phyloP scores from a whole-genome alignment of 495 filamentous ascomycete genomes.

The Xylaria nigripes region DNA sequence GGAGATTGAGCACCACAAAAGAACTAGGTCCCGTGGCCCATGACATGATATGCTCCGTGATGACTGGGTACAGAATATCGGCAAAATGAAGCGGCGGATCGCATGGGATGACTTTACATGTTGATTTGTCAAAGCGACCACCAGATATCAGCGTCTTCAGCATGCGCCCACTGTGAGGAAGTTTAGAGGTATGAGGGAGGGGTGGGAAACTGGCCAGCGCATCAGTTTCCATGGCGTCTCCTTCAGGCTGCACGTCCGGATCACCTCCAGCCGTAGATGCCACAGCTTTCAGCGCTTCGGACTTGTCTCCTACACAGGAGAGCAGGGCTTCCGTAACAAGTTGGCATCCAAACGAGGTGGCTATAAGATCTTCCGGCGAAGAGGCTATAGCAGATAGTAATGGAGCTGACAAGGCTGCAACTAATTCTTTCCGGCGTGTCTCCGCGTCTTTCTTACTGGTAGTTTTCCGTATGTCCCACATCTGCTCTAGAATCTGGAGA shows the following conservation, averaged over 20 bases:
- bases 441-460: conserved; percentile 89
- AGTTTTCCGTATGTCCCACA: conserved; percentile 64
- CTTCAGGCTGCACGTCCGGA: conserved; percentile 33
- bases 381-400: conserved; percentile 64
- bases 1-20: conserved; percentile 70
- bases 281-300: conserved; percentile 58
- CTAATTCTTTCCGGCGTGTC: conserved; percentile 64
- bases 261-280: conserved; percentile 60
- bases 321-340: conserved; percentile 77
- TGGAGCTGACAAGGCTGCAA: conserved; percentile 55
- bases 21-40: conserved; percentile 81
- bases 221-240: conserved; percentile 30
- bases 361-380: conserved; percentile 56
- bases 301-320: conserved; percentile 64
- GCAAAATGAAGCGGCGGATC: conserved; percentile 78
- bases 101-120: conserved; percentile 57
- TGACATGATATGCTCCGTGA: conserved; percentile 62
- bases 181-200: conserved; percentile 44
- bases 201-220: background rate
- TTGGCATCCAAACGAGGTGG: conserved; percentile 76
- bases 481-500: conserved; percentile 57
- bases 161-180: conserved; percentile 68
- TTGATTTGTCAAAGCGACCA: conserved; percentile 66
- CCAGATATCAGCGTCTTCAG: conserved; percentile 83
- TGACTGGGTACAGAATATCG: conserved; percentile 63